Evolutionary conservation across 108 stramenopile species (phyloP), one percentile per base, ranked within the genome.

Genomic region (Parietichytrium sp.): DNA sequence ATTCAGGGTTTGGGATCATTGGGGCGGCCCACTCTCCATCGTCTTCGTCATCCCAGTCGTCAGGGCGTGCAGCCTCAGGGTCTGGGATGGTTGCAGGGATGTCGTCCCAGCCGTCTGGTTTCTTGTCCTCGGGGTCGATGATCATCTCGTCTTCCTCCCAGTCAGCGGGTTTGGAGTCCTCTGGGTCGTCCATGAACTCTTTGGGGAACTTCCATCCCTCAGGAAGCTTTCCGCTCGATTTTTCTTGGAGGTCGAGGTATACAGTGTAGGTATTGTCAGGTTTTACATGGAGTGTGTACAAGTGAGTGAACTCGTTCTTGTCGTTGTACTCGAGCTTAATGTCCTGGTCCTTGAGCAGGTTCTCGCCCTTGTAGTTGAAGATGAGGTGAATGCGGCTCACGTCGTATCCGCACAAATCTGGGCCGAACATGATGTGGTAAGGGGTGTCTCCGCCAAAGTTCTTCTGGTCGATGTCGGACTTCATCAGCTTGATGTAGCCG

Each of bases 1-100:
- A 98, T 7, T 94, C 96, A 18, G 97, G 97, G 90, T 98, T 99
- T 85, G 94, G 92, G 51, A 99, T 89, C 92, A 95, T 94, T 25
- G 98, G 98, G 13, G 97, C 83, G 81, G 94, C 93, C 97, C 97
- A 98, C 42, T 91, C 97, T 61, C 98, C 98, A 86, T 99, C 97
- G 82, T 97, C 98, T 48, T 96, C 98, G 78, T 97, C 98, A 89
- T 96, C 96, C 98, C 98, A 99, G 87, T 99, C 97, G 38, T 95
- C 97, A 16, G 98, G 98, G 85, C 96, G 95, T 27, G 54, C 80
- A 29, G 98, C 96, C 72, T 93, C 93, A 15, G 96, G 96, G 87
- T 99, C 98, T 36, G 94, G 90, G 80, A 99, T 95, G 84, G 96
- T 92, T 27, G 88, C 86, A 18, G 94, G 92, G 87, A 92, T 91